Base-by-base conservation (phyloP, 306 rosid genomes). In the Medicago truncatula region DNA sequence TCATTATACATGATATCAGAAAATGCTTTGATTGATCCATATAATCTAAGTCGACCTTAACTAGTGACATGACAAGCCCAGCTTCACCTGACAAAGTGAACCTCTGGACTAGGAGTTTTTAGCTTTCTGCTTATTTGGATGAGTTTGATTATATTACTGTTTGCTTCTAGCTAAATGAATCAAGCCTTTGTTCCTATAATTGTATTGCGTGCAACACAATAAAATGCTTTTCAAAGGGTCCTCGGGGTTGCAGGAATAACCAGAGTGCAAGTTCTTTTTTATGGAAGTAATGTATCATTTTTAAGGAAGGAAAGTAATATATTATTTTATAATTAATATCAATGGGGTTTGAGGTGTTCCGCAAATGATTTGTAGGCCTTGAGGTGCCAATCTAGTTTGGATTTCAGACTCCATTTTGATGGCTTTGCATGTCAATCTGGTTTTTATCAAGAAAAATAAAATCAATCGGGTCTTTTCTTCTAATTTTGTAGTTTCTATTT, bases 21-120 rank as follows among this genome's bases (percentile, higher is more conserved):
- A 14, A 20, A 2, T 66, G 10, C 13, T 67, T 67, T 43, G 53
- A 41, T 65, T 40, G 70, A 63, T 63, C 47, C 69, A 63, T 56
- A 10, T 34, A 34, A 34, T 34, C 38, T 4, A 12, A 11, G 15
- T 18, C 31, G 34, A 65, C 50, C 70, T 56, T 56, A 56, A 9
- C 61, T 54, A 15, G 56, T n/a, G 53, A 47, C 56, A 49, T 49
- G 18, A 49, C 17, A 49, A 49, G 14, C 53, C 53, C 53, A 47
- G 7, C 53, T 14, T 47, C 56, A n/a, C 20, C n/a, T 50, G 20
- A 59, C 17, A 59, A 59, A 60, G 41, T 13, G 41, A 28, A 60
- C 40, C 38, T 11, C 66, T 5, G 16, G 17, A 25, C 40, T 15
- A 60, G 5, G 16, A 60, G 18, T 60, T 60, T 60, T 60, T 60